phyloP scores from a whole-genome alignment of 805 yeast species.

The Starmerella powellii region DNA sequence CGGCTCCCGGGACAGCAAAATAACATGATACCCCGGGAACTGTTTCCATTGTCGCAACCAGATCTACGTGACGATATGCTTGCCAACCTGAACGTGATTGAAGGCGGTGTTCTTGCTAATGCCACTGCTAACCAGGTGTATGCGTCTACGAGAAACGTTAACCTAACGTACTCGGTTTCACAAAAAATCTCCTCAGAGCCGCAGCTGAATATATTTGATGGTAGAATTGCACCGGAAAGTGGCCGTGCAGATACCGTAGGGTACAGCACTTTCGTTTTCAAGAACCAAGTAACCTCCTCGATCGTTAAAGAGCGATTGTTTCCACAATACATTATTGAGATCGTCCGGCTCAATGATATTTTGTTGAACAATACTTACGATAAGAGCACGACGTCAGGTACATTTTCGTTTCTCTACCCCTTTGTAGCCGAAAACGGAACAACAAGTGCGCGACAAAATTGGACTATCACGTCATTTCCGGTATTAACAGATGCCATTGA shows the following conservation, averaged over 20 bases:
- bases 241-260: slow-evolving; percentile 1
- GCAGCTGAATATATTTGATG: not conserved
- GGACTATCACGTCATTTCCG: slow-evolving; percentile 1
- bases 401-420: not conserved
- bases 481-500: not conserved
- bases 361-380: not conserved
- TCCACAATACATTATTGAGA: not conserved
- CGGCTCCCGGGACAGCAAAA: slow-evolving; percentile 1
- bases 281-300: not conserved
- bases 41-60: slow-evolving; percentile 9
- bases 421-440: not conserved
- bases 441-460: not conserved
- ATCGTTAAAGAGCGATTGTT: not conserved
- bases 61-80: not conserved
- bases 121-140: slow-evolving; percentile 1
- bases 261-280: slow-evolving; percentile 4
- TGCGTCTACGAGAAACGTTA: not conserved
- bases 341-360: slow-evolving; percentile 2
- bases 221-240: not conserved
- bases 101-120: slow-evolving; percentile 9
- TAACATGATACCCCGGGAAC: not conserved
- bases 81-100: not conserved
- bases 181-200: not conserved
- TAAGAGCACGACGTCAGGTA: not conserved
- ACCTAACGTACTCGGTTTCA: slow-evolving; percentile 7